These are phyloP conservation scores for Infundibulicybe gibba DNA, from an alignment of 768 basidiomycete genomes.

Conservation along the genomic window DNA sequence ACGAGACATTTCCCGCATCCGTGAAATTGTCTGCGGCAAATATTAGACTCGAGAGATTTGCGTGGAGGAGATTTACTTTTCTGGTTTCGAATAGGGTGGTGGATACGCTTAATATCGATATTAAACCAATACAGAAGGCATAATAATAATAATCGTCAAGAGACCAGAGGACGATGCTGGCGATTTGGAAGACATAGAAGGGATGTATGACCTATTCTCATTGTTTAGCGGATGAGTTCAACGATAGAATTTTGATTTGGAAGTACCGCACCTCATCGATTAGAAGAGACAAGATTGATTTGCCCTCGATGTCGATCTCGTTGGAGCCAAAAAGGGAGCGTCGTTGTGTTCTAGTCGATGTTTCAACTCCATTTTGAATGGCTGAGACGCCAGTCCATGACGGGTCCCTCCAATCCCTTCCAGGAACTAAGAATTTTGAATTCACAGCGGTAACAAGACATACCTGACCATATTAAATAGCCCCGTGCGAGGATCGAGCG, in stretches of 20 bases:
- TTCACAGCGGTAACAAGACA: conserved; percentile 13
- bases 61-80: conserved; percentile 49
- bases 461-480: conserved; percentile 81
- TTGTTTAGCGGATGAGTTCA: neutral
- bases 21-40: conserved; percentile 65
- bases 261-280: conserved; percentile 74
- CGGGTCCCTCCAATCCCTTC: conserved; percentile 88
- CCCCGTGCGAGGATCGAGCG: conserved; percentile 80
- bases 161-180: conserved; percentile 91
- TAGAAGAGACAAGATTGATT: conserved; percentile 72
- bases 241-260: too few species aligned
- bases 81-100: conserved; percentile 92
- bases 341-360: conserved; percentile 58
- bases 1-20: conserved; percentile 96
- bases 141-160: conserved; percentile 97
- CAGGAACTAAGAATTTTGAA: conserved; percentile 2
- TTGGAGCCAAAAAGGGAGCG: conserved; percentile 78
- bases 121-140: conserved; percentile 93
- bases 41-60: neutral
- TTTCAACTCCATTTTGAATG: conserved; percentile 63
- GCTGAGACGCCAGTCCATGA: conserved; percentile 59
- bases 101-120: conserved; percentile 78
- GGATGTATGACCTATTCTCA: conserved; percentile 80
- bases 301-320: conserved; percentile 86
- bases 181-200: conserved; percentile 98